Conservation (phyloP, 192 early-diverging fungal species). For the Martensiomyces pterosporus region DNA sequence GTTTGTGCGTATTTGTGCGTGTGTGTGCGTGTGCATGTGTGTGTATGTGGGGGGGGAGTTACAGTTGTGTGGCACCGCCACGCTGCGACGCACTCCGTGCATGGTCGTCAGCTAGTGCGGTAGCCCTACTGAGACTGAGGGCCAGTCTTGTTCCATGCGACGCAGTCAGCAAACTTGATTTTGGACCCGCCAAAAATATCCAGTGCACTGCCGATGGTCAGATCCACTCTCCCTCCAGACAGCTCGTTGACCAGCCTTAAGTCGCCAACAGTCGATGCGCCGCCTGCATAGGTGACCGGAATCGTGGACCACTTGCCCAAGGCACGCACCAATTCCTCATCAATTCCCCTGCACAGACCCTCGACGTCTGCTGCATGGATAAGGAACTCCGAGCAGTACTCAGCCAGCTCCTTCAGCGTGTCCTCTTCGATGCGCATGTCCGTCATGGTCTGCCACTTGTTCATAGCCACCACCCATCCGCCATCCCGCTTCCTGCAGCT, state of each 20-base stretch:
- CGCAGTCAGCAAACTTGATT: conserved; percentile 77
- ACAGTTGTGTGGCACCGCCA: too few species aligned
- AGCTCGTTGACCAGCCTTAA: conserved; percentile 72
- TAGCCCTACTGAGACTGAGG: too few species aligned
- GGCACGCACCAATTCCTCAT: conserved; percentile 72
- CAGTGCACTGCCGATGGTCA: conserved; percentile 94
- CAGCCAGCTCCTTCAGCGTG: conserved; percentile 54
- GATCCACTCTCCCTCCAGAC: conserved; percentile 80
- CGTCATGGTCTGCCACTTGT: conserved; percentile 96
- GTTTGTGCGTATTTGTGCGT: too few species aligned
- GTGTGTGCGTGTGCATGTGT: too few species aligned
- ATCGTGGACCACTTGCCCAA: conserved; percentile 82
- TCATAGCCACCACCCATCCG: conserved; percentile 94
- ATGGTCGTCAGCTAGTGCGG: too few species aligned
- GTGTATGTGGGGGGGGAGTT: too few species aligned
- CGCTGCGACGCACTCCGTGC: too few species aligned
- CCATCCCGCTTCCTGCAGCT: conserved; percentile 69
- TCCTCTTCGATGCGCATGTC: conserved; percentile 74
- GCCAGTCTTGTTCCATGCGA: conserved; percentile 63
- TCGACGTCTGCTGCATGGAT: conserved; percentile 98
- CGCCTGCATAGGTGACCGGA: conserved; percentile 95
- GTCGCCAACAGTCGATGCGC: conserved; percentile 60
- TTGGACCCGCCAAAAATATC: conserved; percentile 94
- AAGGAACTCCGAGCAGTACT: conserved; percentile 83
- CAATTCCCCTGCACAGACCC: conserved; percentile 92